A percentile compares a stretch with the other conserved stretches of the same genome.
phyloP scores from a whole-genome alignment of 495 filamentous ascomycete species.

The Aspergillus bridgeri region DNA sequence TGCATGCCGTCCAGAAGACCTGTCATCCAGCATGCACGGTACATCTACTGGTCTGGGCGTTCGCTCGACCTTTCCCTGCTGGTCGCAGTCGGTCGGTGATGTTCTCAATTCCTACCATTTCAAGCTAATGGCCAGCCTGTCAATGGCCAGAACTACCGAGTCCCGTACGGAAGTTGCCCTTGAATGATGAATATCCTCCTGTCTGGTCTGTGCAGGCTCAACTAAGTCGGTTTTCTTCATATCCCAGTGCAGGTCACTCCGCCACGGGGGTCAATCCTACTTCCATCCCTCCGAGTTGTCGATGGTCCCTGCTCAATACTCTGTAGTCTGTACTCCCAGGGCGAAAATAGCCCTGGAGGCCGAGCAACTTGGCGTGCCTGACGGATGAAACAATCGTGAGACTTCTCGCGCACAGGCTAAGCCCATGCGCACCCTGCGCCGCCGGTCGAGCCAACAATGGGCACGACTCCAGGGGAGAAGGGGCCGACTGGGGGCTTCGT shows the following conservation, averaged over 20 bases:
- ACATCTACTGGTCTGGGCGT: background rate
- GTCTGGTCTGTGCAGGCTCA: no score
- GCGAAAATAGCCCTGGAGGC: background rate
- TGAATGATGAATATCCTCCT: no score
- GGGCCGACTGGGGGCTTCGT: background rate
- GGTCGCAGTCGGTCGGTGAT: background rate
- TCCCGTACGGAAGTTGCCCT: no score
- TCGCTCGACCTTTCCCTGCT: background rate
- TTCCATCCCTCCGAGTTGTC: background rate
- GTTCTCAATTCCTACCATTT: background rate
- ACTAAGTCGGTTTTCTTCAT: no score
- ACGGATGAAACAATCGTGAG: conserved; percentile 10
- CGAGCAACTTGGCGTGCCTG: background rate
- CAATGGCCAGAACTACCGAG: background rate
- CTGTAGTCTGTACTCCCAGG: no score
- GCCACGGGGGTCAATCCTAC: background rate
- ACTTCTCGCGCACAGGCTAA: background rate
- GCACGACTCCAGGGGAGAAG: background rate
- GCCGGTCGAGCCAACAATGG: background rate
- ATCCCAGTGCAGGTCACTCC: background rate
- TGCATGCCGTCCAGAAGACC: background rate
- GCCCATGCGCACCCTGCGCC: background rate
- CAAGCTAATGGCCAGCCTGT: background rate
- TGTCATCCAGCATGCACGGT: background rate
- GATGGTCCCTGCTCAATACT: background rate